Conservation (phyloP, 495 filamentous ascomycete species). For the Clavariopsis aquatica region DNA sequence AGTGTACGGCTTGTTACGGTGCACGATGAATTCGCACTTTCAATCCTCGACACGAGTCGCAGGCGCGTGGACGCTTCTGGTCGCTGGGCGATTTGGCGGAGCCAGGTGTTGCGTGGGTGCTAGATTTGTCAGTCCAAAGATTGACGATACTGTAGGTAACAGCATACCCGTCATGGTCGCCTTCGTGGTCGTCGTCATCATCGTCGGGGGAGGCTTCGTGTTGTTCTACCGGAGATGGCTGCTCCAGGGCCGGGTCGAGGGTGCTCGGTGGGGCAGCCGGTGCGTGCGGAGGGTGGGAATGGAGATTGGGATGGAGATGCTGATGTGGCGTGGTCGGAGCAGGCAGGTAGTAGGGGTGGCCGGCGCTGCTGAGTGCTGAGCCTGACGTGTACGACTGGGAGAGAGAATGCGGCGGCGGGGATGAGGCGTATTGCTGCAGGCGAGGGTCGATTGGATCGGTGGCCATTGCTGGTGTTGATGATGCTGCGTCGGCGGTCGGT, state of each 20-base stretch:
- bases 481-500: slow-evolving; percentile 13
- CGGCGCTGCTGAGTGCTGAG: slow-evolving; percentile 6
- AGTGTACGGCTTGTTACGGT: slow-evolving; percentile 1
- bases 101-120: slow-evolving; percentile 21
- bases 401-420: slow-evolving; percentile 17
- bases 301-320: not conserved
- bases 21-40: slow-evolving; percentile 64
- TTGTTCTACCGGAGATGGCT: slow-evolving; percentile 25
- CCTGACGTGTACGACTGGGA: slow-evolving; percentile 24
- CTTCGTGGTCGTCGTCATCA: slow-evolving; percentile 24
- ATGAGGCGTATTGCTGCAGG: slow-evolving; percentile 29
- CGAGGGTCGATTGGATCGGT: slow-evolving; percentile 29
- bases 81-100: slow-evolving; percentile 46
- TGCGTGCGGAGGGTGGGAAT: slow-evolving; percentile 7
- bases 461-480: slow-evolving; percentile 10
- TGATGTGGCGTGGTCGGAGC: slow-evolving; percentile 16
- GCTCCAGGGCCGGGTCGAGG: slow-evolving; percentile 35
- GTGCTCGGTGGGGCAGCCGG: slow-evolving; percentile 22
- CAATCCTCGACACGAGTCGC: slow-evolving; percentile 84
- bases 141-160: not conserved
- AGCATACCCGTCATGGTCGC: slow-evolving; percentile 28
- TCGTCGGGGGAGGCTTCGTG: slow-evolving; percentile 18
- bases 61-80: slow-evolving; percentile 80
- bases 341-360: slow-evolving; percentile 34
- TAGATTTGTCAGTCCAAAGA: not conserved